Evolutionary conservation across 768 basidiomycete genomes (phyloP).

Genomic region (Kwoniella mangroviensis): DNA sequence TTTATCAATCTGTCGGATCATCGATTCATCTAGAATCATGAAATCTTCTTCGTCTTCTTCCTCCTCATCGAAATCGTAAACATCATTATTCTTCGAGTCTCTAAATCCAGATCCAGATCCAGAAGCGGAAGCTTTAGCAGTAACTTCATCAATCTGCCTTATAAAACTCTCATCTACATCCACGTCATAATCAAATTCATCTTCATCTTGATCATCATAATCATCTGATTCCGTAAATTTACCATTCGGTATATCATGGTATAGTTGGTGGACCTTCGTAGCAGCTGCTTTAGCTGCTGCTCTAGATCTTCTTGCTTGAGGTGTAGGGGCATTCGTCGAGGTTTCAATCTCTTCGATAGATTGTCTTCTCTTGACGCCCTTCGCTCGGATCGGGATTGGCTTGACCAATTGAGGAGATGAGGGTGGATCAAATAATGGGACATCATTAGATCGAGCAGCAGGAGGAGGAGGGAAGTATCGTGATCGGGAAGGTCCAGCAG

Average conservation of each 20-base stretch:
- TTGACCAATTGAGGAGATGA: constrained; percentile 11
- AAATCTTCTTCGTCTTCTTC: constrained; percentile 21
- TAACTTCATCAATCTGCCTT: constrained; percentile 29
- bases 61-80: constrained; percentile 12
- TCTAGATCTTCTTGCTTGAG: constrained; percentile 7
- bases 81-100: background rate
- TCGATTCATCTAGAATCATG: constrained; percentile 15
- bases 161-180: constrained; percentile 34
- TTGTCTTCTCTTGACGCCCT: background rate
- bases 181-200: constrained; percentile 23
- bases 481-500: constrained; percentile 8
- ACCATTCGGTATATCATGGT: constrained; percentile 10
- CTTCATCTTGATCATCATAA: constrained; percentile 17
- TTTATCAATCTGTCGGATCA: constrained; percentile 16
- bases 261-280: constrained; percentile 9
- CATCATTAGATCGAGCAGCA: background rate
- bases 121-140: constrained; percentile 21
- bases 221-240: constrained; percentile 2
- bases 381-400: constrained; percentile 1
- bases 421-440: constrained; percentile 1
- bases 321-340: background rate
- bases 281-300: constrained; percentile 12
- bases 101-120: background rate
- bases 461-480: background rate
- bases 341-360: background rate